phyloP scores from a whole-genome alignment of 2,329 filamentous ascomycete genomes.

The Paecilomyces sp. region DNA sequence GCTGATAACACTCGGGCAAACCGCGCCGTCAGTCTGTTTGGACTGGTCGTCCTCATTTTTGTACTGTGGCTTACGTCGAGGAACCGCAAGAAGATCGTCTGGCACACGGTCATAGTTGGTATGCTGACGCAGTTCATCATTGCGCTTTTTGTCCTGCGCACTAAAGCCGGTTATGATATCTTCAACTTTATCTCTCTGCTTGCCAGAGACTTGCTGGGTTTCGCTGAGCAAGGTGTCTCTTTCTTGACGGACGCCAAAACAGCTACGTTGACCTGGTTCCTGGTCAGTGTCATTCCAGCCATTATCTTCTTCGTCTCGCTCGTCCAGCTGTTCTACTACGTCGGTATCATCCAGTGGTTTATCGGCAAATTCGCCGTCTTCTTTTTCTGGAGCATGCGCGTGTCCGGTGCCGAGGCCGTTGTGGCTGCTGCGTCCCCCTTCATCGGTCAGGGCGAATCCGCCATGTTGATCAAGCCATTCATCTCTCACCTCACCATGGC shows the following conservation, averaged over 20 bases:
- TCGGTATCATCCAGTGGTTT: conserved; percentile 80
- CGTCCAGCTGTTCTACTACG: conserved; percentile 80
- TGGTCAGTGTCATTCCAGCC: conserved; percentile 72
- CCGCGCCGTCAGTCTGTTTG: conserved; percentile 73
- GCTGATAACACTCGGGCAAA: conserved; percentile 72
- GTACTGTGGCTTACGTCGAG: conserved; percentile 64
- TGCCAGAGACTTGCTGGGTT: conserved; percentile 67
- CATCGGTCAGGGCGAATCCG: conserved; percentile 89
- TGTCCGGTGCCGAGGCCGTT: conserved; percentile 88
- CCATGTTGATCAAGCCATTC: conserved; percentile 85
- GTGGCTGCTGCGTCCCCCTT: conserved; percentile 90
- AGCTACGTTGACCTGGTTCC: conserved; percentile 56
- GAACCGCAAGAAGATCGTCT: conserved; percentile 54
- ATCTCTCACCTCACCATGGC: conserved; percentile 77
- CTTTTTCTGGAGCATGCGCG: conserved; percentile 83
- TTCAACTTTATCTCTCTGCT: conserved; percentile 80
- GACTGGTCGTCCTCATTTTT: conserved; percentile 63
- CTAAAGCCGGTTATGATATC: conserved; percentile 75
- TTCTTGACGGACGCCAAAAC: conserved; percentile 57
- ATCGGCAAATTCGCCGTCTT: conserved; percentile 79
- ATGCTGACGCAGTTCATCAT: conserved; percentile 86
- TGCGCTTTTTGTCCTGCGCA: conserved; percentile 80
- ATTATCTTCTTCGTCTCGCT: conserved; percentile 95
- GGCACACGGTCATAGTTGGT: conserved; percentile 78
- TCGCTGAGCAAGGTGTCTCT: conserved; percentile 62